Evolutionary conservation across 768 basidiomycete species (phyloP).

Genomic region (Rhizopogon sp.): DNA sequence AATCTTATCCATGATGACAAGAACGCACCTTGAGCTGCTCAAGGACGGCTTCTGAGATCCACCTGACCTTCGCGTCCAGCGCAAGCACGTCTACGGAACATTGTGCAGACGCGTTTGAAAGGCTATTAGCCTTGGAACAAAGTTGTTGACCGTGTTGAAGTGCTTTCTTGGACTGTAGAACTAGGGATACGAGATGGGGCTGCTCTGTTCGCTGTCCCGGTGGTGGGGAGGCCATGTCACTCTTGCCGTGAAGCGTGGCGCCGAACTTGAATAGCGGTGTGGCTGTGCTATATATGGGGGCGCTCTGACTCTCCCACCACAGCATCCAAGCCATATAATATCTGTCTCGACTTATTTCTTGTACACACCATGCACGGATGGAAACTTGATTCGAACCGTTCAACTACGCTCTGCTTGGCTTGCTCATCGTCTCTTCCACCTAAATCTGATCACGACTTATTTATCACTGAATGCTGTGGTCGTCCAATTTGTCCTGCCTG

Average conservation of each 20-base stretch:
- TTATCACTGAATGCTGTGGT: constrained; percentile 58
- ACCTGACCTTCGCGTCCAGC: constrained; percentile 74
- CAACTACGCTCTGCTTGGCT: constrained; percentile 44
- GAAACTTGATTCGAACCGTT: neutral
- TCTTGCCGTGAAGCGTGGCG: neutral
- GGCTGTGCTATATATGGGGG: constrained; percentile 1
- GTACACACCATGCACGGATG: neutral
- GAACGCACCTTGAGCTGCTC: constrained; percentile 68
- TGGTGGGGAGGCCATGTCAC: constrained; percentile 17
- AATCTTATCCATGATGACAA: neutral
- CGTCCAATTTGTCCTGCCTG: constrained; percentile 63
- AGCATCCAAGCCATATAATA: too few species aligned
- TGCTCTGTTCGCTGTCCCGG: constrained; percentile 29
- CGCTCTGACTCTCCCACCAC: too few species aligned
- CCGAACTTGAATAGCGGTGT: neutral
- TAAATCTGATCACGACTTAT: constrained; percentile 22
- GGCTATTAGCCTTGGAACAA: constrained; percentile 58
- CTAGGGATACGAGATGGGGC: constrained; percentile 68
- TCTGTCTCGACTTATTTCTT: neutral
- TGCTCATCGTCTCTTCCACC: constrained; percentile 58
- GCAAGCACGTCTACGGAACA: constrained; percentile 67
- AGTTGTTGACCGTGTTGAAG: constrained; percentile 74
- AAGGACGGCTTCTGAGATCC: constrained; percentile 68
- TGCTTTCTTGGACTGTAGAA: constrained; percentile 78
- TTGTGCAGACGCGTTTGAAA: constrained; percentile 64